Conservation (phyloP, 2,329 filamentous ascomycete species). For the Chaetothyriales sp. region DNA sequence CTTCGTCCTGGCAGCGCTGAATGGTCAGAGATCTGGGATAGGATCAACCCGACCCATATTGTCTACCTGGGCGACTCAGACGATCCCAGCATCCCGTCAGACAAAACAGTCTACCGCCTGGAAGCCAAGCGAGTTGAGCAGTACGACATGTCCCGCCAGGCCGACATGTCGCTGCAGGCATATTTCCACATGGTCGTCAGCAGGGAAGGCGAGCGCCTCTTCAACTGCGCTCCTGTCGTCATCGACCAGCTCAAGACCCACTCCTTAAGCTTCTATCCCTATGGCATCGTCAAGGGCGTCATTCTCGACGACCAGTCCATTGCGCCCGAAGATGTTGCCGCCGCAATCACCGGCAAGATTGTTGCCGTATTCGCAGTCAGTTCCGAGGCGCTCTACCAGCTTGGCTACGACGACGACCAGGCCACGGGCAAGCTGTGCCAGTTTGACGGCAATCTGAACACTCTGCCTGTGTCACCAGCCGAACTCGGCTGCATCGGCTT, state of each 20-base stretch:
- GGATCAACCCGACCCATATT: slow-evolving; percentile 35
- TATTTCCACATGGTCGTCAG: slow-evolving; percentile 39
- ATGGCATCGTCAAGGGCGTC: slow-evolving; percentile 34
- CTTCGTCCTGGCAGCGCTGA: slow-evolving; percentile 34
- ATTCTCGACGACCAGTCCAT: slow-evolving; percentile 37
- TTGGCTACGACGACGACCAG: not conserved
- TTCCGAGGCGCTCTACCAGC: slow-evolving; percentile 1
- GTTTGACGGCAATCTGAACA: slow-evolving; percentile 6
- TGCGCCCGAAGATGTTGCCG: slow-evolving; percentile 31
- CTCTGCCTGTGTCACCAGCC: slow-evolving; percentile 6
- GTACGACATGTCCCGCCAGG: slow-evolving; percentile 37
- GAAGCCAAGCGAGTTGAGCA: slow-evolving; percentile 28
- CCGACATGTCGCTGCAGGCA: slow-evolving; percentile 44
- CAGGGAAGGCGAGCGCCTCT: slow-evolving; percentile 23
- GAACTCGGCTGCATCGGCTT: slow-evolving; percentile 7
- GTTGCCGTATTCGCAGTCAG: slow-evolving; percentile 39
- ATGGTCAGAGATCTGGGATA: slow-evolving; percentile 28
- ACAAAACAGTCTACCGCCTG: slow-evolving; percentile 32
- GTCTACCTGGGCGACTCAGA: slow-evolving; percentile 34
- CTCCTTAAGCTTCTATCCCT: slow-evolving; percentile 28
- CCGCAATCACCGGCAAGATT: slow-evolving; percentile 39
- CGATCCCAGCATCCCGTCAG: slow-evolving; percentile 31
- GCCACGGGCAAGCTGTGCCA: not conserved
- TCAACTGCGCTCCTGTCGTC: slow-evolving; percentile 33
- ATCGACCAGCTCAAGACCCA: slow-evolving; percentile 15